phyloP scores from a whole-genome alignment of 129 eudicot species.

The Artemisia tridentata region DNA sequence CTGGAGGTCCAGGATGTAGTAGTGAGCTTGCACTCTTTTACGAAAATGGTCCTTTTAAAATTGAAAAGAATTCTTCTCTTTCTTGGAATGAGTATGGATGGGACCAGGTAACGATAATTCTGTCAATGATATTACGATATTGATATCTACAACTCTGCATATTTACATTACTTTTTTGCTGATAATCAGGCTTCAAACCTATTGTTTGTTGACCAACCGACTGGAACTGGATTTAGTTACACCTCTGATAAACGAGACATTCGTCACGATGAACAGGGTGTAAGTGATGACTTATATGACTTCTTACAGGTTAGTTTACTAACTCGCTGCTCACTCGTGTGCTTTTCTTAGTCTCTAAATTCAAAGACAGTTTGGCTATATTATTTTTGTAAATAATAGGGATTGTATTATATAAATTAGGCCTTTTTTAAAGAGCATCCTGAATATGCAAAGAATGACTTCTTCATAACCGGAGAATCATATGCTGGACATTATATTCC shows the following conservation, averaged over 20 bases:
- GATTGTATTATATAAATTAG: constrained; percentile 37
- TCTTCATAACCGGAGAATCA: constrained; percentile 89
- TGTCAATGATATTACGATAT: not conserved
- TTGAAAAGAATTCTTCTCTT: constrained; percentile 73
- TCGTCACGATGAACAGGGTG: constrained; percentile 72
- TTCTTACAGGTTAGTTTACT: constrained; percentile 68
- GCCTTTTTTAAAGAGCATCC: constrained; percentile 90
- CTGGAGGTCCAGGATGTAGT: constrained; percentile 98
- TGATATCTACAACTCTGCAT: not conserved
- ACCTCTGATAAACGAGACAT: constrained; percentile 73
- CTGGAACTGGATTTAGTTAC: constrained; percentile 90
- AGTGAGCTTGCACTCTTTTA: constrained; percentile 92
- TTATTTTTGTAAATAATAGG: not conserved
- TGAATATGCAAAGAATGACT: constrained; percentile 66
- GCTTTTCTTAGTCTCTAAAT: no score
- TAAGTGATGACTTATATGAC: constrained; percentile 82
- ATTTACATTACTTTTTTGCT: constrained; percentile 21
- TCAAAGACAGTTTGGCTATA: no score
- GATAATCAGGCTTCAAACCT: constrained; percentile 70
- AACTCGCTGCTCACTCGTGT: constrained; percentile 1
- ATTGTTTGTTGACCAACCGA: constrained; percentile 81
- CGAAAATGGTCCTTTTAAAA: constrained; percentile 85
- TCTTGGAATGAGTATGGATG: constrained; percentile 87
- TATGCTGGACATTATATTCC: constrained; percentile 98
- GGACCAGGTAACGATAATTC: constrained; percentile 62